A percentile compares a stretch with the other conserved stretches of the same genome.
phyloP scores from a whole-genome alignment of 2,329 filamentous ascomycete genomes.

The Nakataea oryzae region DNA sequence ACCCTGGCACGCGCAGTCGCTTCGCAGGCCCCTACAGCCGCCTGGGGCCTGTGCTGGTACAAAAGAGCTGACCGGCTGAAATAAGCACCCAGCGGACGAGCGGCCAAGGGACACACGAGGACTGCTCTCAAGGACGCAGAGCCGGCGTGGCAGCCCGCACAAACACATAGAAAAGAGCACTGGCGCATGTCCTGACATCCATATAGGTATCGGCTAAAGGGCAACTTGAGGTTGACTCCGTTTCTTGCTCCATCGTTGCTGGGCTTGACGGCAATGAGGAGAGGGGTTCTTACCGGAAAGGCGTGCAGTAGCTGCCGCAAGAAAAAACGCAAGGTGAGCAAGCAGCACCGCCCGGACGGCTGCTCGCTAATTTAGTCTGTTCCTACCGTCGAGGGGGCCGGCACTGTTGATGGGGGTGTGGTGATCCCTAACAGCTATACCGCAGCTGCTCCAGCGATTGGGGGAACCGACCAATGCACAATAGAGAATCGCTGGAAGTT shows the following conservation, averaged over 20 bases:
- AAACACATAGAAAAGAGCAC: neutral
- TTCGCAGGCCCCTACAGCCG: neutral
- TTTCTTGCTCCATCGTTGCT: neutral
- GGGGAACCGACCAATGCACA: neutral
- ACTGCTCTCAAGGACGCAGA: no score
- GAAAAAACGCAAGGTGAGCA: conserved; percentile 1
- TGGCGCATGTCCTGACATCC: neutral
- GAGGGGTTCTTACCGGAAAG: neutral
- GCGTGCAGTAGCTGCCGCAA: conserved; percentile 2
- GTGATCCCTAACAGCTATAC: neutral
- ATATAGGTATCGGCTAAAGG: neutral
- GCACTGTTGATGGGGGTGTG: no score
- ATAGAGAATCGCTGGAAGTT: neutral
- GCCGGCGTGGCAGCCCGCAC: neutral
- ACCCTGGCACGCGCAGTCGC: neutral
- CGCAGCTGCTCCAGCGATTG: neutral
- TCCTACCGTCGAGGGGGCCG: no score
- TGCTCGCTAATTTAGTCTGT: neutral
- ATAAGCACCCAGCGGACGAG: no score
- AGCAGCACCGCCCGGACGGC: neutral
- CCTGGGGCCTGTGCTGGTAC: no score
- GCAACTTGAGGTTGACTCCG: neutral
- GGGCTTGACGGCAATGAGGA: neutral
- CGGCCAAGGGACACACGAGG: no score
- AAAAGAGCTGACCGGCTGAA: no score